Evolutionary conservation across 805 yeast species (phyloP), one percentile per base, ranked within the genome.

Genomic region (Ogataea allantospora): DNA sequence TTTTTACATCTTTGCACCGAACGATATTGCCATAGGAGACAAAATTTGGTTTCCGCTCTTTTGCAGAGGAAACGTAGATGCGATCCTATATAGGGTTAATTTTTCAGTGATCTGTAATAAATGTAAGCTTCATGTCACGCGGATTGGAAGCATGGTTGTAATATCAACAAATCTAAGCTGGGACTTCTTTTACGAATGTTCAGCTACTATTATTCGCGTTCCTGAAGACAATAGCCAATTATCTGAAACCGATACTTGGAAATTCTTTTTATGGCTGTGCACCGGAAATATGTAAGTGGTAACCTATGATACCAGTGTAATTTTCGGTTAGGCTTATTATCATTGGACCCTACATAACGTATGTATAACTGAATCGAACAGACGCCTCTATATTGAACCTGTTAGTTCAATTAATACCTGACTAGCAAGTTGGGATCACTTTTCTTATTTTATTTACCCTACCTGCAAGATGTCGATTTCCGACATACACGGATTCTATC

Each of bases 401-500:
- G 23, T 21, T 9, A 21, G 4, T 21, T 21, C 7, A 21, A 4
- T 21, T 5, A n/a, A 7, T 7, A 5, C 8, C 9, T 7, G 8
- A n/a, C 8, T 21, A 9, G 4, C 11, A 7, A 21, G 23, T 21
- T 30, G 11, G 12, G 26, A 12, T 19, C 17, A 9, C 20, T 2
- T 15, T 31, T 7, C 16, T 7, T 10, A 10, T 11, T 16, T 21
- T 10, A 24, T 29, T 36, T 36, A 36, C 40, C 40, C 40, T 14
- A 19, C 35, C 27, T 25, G 5, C 13, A 8, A 33, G 11, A 7
- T 11, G 23, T 12, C 17, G 28, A 32, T 38, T 38, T 38, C 41
- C 41, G 41, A 27, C 22, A 27, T n/a, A 24, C 31, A 21, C 36
- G 41, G 36, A 32, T 27, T 38, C 25, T n/a, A 16, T 30, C 43